Conservation (phyloP, 192 early-diverging fungal species). For the Podila epicladia region DNA sequence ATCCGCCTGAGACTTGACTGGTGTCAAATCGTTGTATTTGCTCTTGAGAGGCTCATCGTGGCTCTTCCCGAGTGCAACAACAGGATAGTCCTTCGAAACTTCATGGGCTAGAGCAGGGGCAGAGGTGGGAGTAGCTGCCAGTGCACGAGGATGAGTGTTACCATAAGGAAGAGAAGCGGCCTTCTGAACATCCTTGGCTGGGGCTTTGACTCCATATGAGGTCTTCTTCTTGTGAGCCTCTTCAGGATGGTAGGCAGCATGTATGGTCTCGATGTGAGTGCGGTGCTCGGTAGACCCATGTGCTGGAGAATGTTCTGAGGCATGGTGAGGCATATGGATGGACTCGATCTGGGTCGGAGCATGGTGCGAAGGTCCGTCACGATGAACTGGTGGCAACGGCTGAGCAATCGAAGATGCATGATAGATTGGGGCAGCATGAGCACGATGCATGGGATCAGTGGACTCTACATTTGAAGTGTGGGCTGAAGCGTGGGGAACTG, state of each 20-base stretch:
- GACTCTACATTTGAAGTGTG: neutral
- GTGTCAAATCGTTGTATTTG: neutral
- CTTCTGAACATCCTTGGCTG: too few species aligned
- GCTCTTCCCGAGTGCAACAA: neutral
- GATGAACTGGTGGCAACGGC: neutral
- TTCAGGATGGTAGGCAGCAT: neutral
- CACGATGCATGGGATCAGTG: slow-evolving; percentile 9
- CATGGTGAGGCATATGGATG: slow-evolving; percentile 9
- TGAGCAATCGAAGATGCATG: neutral
- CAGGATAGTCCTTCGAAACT: neutral
- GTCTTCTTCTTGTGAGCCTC: neutral
- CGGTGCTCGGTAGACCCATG: neutral
- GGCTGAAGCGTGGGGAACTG: too few species aligned
- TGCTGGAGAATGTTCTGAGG: neutral
- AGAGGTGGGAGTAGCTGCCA: neutral
- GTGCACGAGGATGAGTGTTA: neutral
- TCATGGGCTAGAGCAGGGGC: neutral
- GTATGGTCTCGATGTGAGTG: slow-evolving; percentile 5
- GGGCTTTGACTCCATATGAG: too few species aligned
- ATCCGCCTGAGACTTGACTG: neutral
- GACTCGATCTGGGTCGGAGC: slow-evolving; percentile 5
- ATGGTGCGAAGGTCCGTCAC: neutral
- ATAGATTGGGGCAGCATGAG: slow-evolving; percentile 13
- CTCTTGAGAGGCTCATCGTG: slow-evolving; percentile 1
- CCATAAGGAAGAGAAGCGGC: too few species aligned